Conservation (phyloP, 108 stramenopile species). For the Cyclotella baltica region DNA sequence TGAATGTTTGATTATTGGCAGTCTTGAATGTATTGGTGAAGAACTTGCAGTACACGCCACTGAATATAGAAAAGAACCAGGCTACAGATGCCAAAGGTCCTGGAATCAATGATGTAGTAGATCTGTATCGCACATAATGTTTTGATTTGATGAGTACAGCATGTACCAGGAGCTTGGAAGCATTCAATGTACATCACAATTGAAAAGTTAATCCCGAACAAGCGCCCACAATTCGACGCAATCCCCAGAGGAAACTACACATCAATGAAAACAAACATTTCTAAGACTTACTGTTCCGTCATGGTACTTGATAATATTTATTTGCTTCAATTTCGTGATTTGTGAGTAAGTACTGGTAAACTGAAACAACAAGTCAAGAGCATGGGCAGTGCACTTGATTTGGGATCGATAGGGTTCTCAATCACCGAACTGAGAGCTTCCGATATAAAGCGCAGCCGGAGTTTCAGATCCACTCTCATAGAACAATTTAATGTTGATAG, state of each 20-base stretch:
- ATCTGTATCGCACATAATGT: neutral
- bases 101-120: neutral
- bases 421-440: too few relatives aligned
- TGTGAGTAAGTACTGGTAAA: neutral
- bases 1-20: neutral
- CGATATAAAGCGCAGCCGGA: too few relatives aligned
- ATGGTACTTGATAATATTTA: neutral
- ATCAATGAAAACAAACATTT: neutral
- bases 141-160: neutral
- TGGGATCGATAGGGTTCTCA: neutral
- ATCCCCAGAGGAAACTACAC: neutral
- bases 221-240: neutral
- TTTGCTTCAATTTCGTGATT: neutral
- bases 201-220: neutral
- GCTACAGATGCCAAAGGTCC: conserved; percentile 7
- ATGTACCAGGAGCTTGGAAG: neutral
- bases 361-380: neutral
- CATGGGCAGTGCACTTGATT: neutral
- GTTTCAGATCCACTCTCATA: too few relatives aligned
- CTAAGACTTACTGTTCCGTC: conserved; percentile 10
- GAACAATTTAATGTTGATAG: too few relatives aligned
- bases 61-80: conserved; percentile 13
- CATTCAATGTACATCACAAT: neutral
- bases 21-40: conserved; percentile 4
- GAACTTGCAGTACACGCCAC: conserved; percentile 17